Percentiles rank a stretch among this genome's conserved stretches.
Conservation (phyloP, 2,329 filamentous ascomycete genomes). For the Xylaria sp. region DNA sequence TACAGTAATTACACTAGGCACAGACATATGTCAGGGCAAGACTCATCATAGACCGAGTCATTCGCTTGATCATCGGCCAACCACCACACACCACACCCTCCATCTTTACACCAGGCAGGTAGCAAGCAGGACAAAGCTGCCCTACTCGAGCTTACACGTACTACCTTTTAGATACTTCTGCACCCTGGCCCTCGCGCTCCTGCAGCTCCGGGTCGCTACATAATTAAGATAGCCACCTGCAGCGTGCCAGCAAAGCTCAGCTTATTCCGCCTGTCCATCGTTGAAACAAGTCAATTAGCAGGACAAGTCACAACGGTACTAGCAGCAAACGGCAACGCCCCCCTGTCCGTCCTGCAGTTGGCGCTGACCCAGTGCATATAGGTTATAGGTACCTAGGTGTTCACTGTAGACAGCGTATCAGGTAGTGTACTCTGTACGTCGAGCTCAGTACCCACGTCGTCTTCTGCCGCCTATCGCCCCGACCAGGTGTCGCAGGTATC, state of each 20-base stretch:
- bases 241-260: slow-evolving; percentile 29
- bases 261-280: slow-evolving; percentile 15
- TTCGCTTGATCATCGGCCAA: slow-evolving; percentile 49
- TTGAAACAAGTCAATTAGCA: slow-evolving; percentile 16
- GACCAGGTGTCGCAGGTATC: background rate
- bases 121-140: slow-evolving; percentile 1
- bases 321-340: background rate
- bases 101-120: slow-evolving; percentile 10
- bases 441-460: slow-evolving; percentile 1
- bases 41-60: slow-evolving; percentile 45
- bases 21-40: slow-evolving; percentile 22
- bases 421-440: background rate
- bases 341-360: slow-evolving; percentile 21
- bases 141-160: slow-evolving; percentile 11
- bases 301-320: slow-evolving; percentile 26
- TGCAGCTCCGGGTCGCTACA: slow-evolving; percentile 13
- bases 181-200: background rate
- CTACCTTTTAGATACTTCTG: slow-evolving; percentile 6
- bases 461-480: background rate
- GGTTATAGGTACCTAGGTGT: too few relatives aligned
- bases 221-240: slow-evolving; percentile 6
- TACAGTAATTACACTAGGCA: slow-evolving; percentile 4
- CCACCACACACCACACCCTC: slow-evolving; percentile 31
- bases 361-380: background rate
- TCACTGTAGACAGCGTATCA: background rate